Evolutionary conservation across 495 filamentous ascomycete genomes (phyloP), one percentile per base, ranked within the genome.

Genomic region (Daldinia loculata): DNA sequence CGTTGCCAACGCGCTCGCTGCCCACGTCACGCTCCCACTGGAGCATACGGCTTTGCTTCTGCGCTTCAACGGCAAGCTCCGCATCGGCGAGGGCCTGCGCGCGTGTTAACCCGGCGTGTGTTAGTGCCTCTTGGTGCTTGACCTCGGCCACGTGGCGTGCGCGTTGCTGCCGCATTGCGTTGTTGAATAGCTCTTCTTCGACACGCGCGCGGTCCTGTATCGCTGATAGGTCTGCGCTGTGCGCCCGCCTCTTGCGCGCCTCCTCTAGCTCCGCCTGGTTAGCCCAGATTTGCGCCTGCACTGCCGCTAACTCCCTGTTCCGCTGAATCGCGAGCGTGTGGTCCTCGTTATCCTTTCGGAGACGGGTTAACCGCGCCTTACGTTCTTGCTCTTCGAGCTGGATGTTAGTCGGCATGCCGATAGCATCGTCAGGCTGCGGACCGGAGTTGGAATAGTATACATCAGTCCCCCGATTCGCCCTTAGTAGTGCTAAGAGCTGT

Each of bases 381-480:
- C 83, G 83, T 53, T 83, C 76, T 9, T 80, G 78, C 45, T 85
- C 83, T 50, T 81, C 80, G 4, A 75, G 72, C 9, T 80, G 76
- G n/a, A 85, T 78, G 1, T 81, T 79, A 1, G 77, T 61, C 0
- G 83, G 83, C 45, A 84, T 75, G 38, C 82, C 82, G 38, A 83
- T 58, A 1, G 80, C 78, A 36, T 78, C 82, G 7, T 79, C 77
- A 19, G 83, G 83, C 59, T 85, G 83, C 4, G 80, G 75, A 7
- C 81, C 82, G 6, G 75, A 74, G 68, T 83, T 81, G 50, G 82
- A 81, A 70, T 84, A 85, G 66, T 79, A 85, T 24, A 83, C 80
- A 57, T 85, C 82, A 8, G 45, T 71, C 24, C 77, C 79, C 30
- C 83, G 82, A 65, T 83, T 83, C 48, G 79, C 75, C 11, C 70